Base-by-base conservation (phyloP, 1,284 basidiomycete genomes). In the Ceratobasidium sp. region DNA sequence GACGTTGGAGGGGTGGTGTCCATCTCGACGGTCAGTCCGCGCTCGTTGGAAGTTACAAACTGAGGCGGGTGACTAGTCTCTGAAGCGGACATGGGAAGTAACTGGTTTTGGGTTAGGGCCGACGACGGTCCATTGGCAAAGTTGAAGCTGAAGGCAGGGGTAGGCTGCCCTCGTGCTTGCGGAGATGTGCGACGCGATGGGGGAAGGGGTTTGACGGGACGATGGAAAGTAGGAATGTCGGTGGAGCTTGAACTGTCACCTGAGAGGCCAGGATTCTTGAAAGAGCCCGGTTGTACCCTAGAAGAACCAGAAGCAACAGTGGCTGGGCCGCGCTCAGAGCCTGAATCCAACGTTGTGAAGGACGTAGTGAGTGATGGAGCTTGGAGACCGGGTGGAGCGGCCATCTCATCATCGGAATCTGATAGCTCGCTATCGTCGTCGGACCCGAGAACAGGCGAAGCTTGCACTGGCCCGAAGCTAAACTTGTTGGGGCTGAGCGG, bases 401-500 rank as follows among this genome's bases (percentile, higher is more conserved):
- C 56, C 14, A 36, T 29, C 17, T 72, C 56, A 36, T 72, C 69
- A 31, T 69, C 66, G 4, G 56, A 60, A 29, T 72, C 69, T 14
- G 69, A 60, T 33, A 72, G 44, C 17, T 72, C 69, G 45, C 44
- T 72, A 29, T 72, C 69, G 31, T 72, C 69, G 6, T 57, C 54
- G 41, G 56, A 60, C 17, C 17, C 33, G 17, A 72, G 24, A 8
- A 17, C 47, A 47, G 56, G 56, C 8, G 29, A 24, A 9, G 56
- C 50, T 7, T 64, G 45, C 19, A 41, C 19, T 41, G 27, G 54
- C 11, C 45, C 45, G 33, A 72, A 72, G 4, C 69, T 45, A 51
- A 72, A 45, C 19, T 72, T 72, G 44, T 45, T 60, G 9, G 69
- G 69, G 47, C 69, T 71, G 17, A 54, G 67, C 14, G 67, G 67